phyloP scores from a whole-genome alignment of 2,329 filamentous ascomycete species.

The Fusarium domesticum region DNA sequence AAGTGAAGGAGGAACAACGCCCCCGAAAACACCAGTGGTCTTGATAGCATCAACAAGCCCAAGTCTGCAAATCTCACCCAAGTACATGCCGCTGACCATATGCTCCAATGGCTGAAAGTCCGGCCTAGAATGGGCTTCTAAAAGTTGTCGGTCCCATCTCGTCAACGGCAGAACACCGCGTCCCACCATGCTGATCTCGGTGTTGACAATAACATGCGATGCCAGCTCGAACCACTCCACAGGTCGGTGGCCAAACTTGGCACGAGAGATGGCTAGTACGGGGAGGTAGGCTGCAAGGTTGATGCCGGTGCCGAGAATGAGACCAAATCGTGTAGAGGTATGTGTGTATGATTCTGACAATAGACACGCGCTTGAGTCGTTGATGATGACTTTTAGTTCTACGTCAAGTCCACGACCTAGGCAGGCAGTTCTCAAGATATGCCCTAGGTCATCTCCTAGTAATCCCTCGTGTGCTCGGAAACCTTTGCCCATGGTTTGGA shows the following conservation, averaged over 20 bases:
- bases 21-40: conserved; percentile 53
- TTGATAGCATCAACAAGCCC: conserved; percentile 58
- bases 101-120: conserved; percentile 62
- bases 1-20: conserved; percentile 54
- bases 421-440: conserved; percentile 56
- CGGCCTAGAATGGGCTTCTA: conserved; percentile 51
- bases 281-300: conserved; percentile 66
- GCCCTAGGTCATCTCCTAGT: conserved; percentile 57
- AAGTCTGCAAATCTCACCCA: conserved; percentile 62
- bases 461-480: conserved; percentile 59
- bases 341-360: conserved; percentile 61
- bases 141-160: conserved; percentile 57
- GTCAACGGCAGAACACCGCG: conserved; percentile 56
- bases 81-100: conserved; percentile 62
- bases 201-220: conserved; percentile 64
- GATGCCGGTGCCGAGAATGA: conserved; percentile 65
- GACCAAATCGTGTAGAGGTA: conserved; percentile 57
- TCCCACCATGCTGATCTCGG: conserved; percentile 66
- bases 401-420: conserved; percentile 49
- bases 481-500: conserved; percentile 64
- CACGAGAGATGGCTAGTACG: conserved; percentile 50
- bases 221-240: conserved; percentile 55
- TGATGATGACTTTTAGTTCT: conserved; percentile 59
- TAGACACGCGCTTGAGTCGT: conserved; percentile 65
- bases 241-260: conserved; percentile 57